Conservation (phyloP, 805 yeast species). For the Cyberlindnera xishuangbannaensis region DNA sequence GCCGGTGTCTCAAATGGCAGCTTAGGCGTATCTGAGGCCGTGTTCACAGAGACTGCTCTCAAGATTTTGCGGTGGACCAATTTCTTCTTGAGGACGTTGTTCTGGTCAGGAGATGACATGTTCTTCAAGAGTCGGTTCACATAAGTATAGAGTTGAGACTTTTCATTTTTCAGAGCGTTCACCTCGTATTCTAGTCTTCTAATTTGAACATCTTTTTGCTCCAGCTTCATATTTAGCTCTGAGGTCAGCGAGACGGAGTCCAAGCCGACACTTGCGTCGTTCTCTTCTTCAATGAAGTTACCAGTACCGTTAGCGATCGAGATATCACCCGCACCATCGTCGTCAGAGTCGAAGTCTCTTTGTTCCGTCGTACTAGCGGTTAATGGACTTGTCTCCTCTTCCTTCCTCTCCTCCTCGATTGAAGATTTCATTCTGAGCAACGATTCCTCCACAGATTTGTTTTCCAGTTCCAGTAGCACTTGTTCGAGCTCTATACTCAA, state of each 20-base stretch:
- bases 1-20: no score
- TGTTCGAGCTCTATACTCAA: slow-evolving; percentile 18
- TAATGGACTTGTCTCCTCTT: slow-evolving; percentile 1
- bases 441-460: slow-evolving; percentile 1
- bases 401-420: neutral
- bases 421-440: neutral
- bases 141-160: slow-evolving; percentile 21
- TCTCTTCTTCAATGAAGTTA: slow-evolving; percentile 4
- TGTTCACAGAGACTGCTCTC: slow-evolving; percentile 15
- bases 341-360: no score
- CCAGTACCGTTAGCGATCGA: slow-evolving; percentile 1
- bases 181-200: slow-evolving; percentile 17
- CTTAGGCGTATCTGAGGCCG: neutral
- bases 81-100: slow-evolving; percentile 21
- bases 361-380: no score
- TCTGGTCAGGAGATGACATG: slow-evolving; percentile 14
- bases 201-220: slow-evolving; percentile 9
- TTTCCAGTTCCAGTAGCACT: slow-evolving; percentile 10
- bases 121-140: slow-evolving; percentile 22
- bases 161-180: slow-evolving; percentile 21
- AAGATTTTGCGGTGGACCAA: slow-evolving; percentile 22
- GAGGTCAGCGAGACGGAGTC: slow-evolving; percentile 6
- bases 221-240: slow-evolving; percentile 10
- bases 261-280: slow-evolving; percentile 1
- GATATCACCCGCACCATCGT: no score